Conservation (phyloP, 805 yeast genomes). For the Myxozyma sirexii region DNA sequence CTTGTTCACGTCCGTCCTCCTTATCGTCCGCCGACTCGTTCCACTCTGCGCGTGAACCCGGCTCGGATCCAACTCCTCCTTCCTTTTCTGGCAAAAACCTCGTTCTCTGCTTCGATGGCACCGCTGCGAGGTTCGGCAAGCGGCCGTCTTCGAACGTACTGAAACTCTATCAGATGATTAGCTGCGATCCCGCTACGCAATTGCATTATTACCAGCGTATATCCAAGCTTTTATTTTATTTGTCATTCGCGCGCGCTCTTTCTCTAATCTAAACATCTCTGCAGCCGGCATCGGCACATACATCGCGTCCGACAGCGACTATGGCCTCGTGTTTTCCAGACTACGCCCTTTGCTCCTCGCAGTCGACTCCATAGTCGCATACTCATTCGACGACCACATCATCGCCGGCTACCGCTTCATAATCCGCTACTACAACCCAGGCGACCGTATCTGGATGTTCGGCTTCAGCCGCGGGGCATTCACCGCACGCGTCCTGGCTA, state of each 20-base stretch:
- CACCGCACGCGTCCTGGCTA: constrained; percentile 63
- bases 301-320: constrained; percentile 39
- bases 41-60: neutral
- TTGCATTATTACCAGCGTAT: constrained; percentile 27
- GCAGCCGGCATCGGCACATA: constrained; percentile 63
- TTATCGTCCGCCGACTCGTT: neutral
- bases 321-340: constrained; percentile 2
- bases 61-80: neutral
- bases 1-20: neutral
- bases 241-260: too few relatives aligned
- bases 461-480: constrained; percentile 60
- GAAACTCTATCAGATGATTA: constrained; percentile 22
- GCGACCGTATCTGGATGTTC: constrained; percentile 36
- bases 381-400: constrained; percentile 58
- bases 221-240: neutral
- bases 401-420: constrained; percentile 42
- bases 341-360: constrained; percentile 31
- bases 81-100: constrained; percentile 12
- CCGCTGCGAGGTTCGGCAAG: constrained; percentile 20
- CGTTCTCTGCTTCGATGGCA: constrained; percentile 29
- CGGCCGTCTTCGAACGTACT: constrained; percentile 23
- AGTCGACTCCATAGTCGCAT: constrained; percentile 55
- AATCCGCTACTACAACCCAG: constrained; percentile 29
- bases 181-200: constrained; percentile 3
- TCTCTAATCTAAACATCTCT: neutral